Evolutionary conservation across 441 rosid species (phyloP).

Genomic region (Populus hybrid): DNA sequence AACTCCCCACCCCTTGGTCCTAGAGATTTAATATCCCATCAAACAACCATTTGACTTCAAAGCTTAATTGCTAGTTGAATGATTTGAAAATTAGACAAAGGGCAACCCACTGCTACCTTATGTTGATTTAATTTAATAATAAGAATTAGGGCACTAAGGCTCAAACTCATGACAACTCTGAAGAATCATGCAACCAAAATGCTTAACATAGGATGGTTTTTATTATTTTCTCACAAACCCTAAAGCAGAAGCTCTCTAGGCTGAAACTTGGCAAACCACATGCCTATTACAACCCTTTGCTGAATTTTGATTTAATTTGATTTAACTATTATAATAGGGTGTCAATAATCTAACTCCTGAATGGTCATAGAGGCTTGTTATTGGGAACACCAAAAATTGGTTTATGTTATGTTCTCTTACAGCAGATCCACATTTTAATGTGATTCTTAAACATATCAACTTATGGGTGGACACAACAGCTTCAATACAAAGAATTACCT

Average conservation of each 20-base stretch:
- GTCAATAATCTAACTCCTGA: not conserved
- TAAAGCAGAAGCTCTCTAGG: not conserved
- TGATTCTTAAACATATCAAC: not conserved
- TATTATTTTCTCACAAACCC: not conserved
- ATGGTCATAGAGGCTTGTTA: not conserved
- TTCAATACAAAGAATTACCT: conserved; percentile 45
- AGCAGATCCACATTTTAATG: not conserved
- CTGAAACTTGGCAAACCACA: not conserved
- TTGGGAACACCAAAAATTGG: not conserved
- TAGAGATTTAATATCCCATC: not conserved
- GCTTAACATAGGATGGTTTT: not conserved
- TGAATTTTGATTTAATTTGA: not conserved
- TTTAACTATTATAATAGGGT: not conserved
- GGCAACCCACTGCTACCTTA: not conserved
- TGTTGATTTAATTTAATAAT: not conserved
- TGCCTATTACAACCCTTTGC: not conserved
- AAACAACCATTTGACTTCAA: not conserved
- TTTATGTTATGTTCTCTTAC: not conserved
- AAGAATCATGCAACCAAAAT: not conserved
- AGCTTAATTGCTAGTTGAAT: not conserved
- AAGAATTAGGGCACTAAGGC: not conserved
- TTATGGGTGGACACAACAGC: not conserved
- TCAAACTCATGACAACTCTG: not conserved
- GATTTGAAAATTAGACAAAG: not conserved
- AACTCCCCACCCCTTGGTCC: not conserved